Conservation (phyloP, 202 grass and related monocot species). For the Panicum virgatum region DNA sequence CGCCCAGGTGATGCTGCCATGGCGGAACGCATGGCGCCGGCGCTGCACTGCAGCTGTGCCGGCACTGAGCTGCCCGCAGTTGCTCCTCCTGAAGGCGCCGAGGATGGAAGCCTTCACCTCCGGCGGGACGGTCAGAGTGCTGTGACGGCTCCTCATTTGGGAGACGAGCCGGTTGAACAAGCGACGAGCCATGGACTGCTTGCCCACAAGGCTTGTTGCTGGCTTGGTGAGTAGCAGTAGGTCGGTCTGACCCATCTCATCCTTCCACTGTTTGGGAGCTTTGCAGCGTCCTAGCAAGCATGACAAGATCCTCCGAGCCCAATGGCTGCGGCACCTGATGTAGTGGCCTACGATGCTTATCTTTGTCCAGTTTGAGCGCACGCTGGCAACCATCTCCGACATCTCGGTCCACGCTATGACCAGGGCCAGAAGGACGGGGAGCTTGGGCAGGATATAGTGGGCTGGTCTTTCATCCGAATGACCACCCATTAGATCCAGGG, state of each 20-base stretch:
- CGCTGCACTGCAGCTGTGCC: not conserved
- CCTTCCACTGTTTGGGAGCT: not conserved
- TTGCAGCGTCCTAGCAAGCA: not conserved
- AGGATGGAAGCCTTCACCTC: not conserved
- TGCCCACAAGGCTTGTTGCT: not conserved
- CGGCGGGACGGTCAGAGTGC: not conserved
- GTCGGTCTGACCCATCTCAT: not conserved
- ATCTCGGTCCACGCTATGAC: not conserved
- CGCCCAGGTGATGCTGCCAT: not conserved
- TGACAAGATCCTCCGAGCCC: not conserved
- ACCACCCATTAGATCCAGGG: no score
- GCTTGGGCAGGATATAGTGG: no score
- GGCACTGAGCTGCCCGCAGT: not conserved
- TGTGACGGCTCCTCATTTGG: not conserved
- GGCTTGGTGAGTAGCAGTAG: not conserved
- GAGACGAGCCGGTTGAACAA: not conserved
- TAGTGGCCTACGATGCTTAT: not conserved
- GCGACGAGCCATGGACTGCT: not conserved
- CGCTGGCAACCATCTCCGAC: not conserved
- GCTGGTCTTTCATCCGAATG: no score
- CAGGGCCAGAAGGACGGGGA: not conserved
- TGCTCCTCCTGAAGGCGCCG: not conserved
- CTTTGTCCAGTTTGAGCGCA: constrained; percentile 21
- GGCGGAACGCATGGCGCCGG: not conserved
- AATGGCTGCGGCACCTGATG: not conserved